Evolutionary conservation across 1,139 yeast genomes (phyloP), one percentile per base, ranked within the genome.

Genomic region (Blastobotrys indianensis): DNA sequence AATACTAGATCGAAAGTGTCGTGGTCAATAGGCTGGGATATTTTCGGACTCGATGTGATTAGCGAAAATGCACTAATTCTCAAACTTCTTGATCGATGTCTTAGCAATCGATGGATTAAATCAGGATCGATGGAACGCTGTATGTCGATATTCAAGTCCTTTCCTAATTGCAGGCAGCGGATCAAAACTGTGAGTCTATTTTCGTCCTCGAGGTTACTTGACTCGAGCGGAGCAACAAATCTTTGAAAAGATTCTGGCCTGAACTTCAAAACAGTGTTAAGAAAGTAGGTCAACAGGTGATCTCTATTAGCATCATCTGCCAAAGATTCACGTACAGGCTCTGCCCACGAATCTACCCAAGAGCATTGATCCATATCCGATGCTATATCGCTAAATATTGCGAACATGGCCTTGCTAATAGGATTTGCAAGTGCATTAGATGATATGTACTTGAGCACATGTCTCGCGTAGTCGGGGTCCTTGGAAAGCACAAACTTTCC

Each of bases 361-460:
- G 60, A 54, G 1, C 52, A 49, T 56, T 37, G 51, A 13, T 28
- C 44, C 43, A 50, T 36, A 9, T 51, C 55, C 32, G 56, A 57
- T 44, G 51, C 52, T 10, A 59, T 50, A 4, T 57, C 49, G 12
- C 49, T 46, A 32, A 54, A 68, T 1, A 84, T 54, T 0, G 79
- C 62, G 12, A 71, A 69, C 0, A 86, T 55, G 12, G 85, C 73
- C 58, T 81, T 84, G 25, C 86, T 82, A 12, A 82, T 74, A 1
- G 83, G 75, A 53, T 80, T 83, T 0, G 94, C 83, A 45, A 85
- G 61, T 0, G 85, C 75, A 54, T 77, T 79, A 1, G 80, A 72
- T 53, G 71, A 65, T 67, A 85, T 77, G 8, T 72, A 62, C 0
- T 66, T 53, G 8, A 85, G 60, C 7, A 85, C 72, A 5, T 67